Percentiles rank a stretch among this genome's conserved stretches.
Evolutionary conservation across 2,329 filamentous ascomycete species (phyloP).

Genomic region (Mariannaea elegans): DNA sequence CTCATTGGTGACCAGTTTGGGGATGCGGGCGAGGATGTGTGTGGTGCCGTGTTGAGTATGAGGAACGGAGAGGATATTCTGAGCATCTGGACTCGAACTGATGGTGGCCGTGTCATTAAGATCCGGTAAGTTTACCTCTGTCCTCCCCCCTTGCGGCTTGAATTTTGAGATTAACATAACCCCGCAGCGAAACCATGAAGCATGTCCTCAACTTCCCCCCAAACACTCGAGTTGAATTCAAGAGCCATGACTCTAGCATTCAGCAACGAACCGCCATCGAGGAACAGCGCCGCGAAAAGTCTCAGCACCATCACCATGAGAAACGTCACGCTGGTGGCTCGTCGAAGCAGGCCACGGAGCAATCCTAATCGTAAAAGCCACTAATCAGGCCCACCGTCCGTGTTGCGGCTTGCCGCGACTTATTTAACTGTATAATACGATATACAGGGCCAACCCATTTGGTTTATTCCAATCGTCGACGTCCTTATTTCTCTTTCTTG

Average conservation of each 20-base stretch:
- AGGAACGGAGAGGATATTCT: constrained; percentile 96
- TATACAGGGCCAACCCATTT: constrained; percentile 24
- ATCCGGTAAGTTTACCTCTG: constrained; percentile 76
- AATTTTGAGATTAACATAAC: constrained; percentile 30
- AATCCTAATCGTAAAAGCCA: constrained; percentile 30
- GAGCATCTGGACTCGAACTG: constrained; percentile 96
- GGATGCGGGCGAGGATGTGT: constrained; percentile 93
- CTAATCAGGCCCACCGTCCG: neutral
- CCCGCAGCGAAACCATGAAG: constrained; percentile 86
- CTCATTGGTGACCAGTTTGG: constrained; percentile 94
- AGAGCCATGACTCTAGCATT: constrained; percentile 96
- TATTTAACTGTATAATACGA: constrained; percentile 37
- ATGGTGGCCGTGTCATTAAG: constrained; percentile 93
- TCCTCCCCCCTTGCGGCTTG: neutral
- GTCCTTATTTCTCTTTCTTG: constrained; percentile 21
- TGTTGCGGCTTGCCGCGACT: constrained; percentile 10
- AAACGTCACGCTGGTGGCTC: constrained; percentile 46
- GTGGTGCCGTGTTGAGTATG: constrained; percentile 92
- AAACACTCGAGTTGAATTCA: constrained; percentile 93
- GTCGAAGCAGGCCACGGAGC: constrained; percentile 47
- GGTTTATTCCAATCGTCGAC: constrained; percentile 25
- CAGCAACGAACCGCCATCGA: constrained; percentile 90
- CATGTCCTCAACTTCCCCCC: constrained; percentile 84
- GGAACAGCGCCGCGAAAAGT: constrained; percentile 89
- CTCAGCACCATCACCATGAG: constrained; percentile 55